Base-by-base conservation (phyloP, 2,329 filamentous ascomycete genomes). In the Periglandula ipomoeae region DNA sequence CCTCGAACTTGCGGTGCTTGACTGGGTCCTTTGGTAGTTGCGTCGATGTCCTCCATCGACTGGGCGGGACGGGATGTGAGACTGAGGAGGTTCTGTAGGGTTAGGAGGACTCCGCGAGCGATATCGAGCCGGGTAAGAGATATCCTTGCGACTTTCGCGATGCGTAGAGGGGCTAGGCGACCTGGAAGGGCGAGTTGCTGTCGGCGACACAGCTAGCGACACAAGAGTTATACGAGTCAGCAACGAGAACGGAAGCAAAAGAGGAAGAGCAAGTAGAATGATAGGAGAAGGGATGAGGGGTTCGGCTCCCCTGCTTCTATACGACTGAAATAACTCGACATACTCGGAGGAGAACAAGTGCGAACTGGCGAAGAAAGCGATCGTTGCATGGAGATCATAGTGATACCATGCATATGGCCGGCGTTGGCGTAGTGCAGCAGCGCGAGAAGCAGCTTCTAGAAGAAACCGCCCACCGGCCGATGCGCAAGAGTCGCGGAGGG, bases 351-450 rank as follows among this genome's bases (percentile, higher is more conserved):
- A 56, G 75, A 70, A 60, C 74, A 71, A 56, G 74, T 70, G 68
- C 74, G 74, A 66, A 79, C 78, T 58, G 79, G 76, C 65, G 80
- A 82, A 56, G 81, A 82, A 54, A 76, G 70, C 55, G 78, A 80
- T 59, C 75, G 75, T 68, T 81, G 75, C 76, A 80, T 79, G 66
- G 76, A 75, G 63, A 77, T 75, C 74, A 80, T 79, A 66, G 64
- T 75, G 72, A 66, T 65, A 65, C 68, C 71, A 73, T 74, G 61
- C 60, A 64, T 50, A 50, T 50, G 55, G 52, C 41, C 41, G 46
- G 53, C 52, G 58, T 59, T 56, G 54, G 60, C 61, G 63, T 58
- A 58, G 47, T 34, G 45, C 43, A 41, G 38, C 60, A 67, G 69
- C 65, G 61, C 64, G 53, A 62, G 51, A 51, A 54, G 56, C 50